Evolutionary conservation across 2,329 filamentous ascomycete species (phyloP).

Genomic region (Neonectria neomacrospora): DNA sequence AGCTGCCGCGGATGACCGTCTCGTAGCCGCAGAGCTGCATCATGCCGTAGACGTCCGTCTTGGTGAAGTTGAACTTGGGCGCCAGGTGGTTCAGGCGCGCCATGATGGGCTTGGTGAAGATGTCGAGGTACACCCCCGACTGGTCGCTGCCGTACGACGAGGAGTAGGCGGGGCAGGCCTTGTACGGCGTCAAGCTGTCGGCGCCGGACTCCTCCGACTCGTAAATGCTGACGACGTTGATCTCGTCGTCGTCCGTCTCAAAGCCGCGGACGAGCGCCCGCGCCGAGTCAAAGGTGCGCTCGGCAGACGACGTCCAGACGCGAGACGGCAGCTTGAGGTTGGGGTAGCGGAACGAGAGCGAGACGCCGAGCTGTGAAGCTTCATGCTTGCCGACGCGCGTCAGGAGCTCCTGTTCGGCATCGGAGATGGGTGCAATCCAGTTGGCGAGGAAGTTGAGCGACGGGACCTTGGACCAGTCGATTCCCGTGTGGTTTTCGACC

Average conservation of each 20-base stretch:
- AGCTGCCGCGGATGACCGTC: conserved; percentile 70
- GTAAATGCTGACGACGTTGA: conserved; percentile 65
- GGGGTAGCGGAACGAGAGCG: conserved; percentile 68
- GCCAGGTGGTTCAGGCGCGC: conserved; percentile 64
- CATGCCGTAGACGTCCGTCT: conserved; percentile 71
- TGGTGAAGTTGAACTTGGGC: conserved; percentile 71
- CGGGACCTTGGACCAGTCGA: conserved; percentile 67
- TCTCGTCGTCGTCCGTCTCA: conserved; percentile 62
- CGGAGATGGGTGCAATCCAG: conserved; percentile 68
- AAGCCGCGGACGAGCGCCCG: conserved; percentile 68
- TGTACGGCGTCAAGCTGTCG: conserved; percentile 71
- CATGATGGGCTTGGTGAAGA: conserved; percentile 70
- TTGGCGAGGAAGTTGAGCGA: conserved; percentile 65
- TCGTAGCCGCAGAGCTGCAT: conserved; percentile 75
- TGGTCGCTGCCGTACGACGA: conserved; percentile 67
- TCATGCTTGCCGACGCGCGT: conserved; percentile 71
- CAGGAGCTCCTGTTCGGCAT: conserved; percentile 67
- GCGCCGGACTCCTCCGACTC: conserved; percentile 68
- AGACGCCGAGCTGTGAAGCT: conserved; percentile 67
- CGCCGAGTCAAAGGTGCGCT: conserved; percentile 69
- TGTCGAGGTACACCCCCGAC: conserved; percentile 59
- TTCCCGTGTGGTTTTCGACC: conserved; percentile 64
- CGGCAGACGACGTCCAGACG: conserved; percentile 72
- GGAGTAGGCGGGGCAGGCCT: conserved; percentile 71
- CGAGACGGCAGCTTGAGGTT: conserved; percentile 62